These are phyloP conservation scores for Dioszegia hungarica DNA, from an alignment of 768 basidiomycete genomes.

Conservation along the genomic window DNA sequence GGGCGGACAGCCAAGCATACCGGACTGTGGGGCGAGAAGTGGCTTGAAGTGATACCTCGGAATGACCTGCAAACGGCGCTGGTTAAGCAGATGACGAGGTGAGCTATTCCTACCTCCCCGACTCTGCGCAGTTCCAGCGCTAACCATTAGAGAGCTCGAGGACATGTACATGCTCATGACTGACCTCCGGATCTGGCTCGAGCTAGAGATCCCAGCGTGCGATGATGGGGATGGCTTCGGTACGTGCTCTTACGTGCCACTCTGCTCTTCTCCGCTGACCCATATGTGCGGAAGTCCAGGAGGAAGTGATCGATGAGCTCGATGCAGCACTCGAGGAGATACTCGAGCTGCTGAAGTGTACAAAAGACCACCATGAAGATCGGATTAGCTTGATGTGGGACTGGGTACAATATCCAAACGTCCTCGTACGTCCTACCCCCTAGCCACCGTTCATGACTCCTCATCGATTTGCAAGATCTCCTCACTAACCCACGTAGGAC, in stretches of 20 bases:
- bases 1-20: no score
- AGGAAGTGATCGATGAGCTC: constrained; percentile 18
- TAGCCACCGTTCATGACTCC: no score
- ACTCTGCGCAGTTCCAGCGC: no score
- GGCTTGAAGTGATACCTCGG: no score
- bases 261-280: not conserved
- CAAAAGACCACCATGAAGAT: constrained; percentile 19
- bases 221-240: constrained; percentile 41
- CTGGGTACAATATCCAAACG: constrained; percentile 31
- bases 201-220: constrained; percentile 34
- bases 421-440: not conserved
- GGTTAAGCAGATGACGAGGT: no score
- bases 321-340: constrained; percentile 7
- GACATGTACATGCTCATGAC: constrained; percentile 18
- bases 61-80: no score
- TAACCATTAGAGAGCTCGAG: constrained; percentile 22
- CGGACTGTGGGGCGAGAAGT: no score
- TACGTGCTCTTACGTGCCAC: not conserved
- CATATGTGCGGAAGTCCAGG: constrained; percentile 35
- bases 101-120: no score
- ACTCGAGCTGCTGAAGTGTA: constrained; percentile 17
- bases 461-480: no score
- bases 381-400: constrained; percentile 20
- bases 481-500: no score
- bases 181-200: constrained; percentile 34